These are phyloP conservation scores for Hypoxylon cercidicola DNA, from an alignment of 495 filamentous ascomycete species.

Conservation along the genomic window DNA sequence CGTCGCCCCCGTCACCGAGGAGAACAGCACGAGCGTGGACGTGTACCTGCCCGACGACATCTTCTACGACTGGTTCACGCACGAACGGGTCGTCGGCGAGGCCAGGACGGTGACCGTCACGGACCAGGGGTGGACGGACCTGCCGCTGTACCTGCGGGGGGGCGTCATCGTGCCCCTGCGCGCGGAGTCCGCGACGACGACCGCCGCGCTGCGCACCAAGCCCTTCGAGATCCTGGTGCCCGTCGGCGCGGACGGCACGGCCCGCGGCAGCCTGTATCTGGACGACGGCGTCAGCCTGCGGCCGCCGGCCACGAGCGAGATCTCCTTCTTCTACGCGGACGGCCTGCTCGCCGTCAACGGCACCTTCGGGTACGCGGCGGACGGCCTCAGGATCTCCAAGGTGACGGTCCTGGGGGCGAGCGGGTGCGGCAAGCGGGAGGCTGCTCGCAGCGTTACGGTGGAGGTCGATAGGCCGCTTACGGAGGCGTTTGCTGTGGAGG, in stretches of 20 bases:
- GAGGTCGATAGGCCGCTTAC: constrained; percentile 30
- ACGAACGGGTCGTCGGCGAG: constrained; percentile 64
- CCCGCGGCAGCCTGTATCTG: constrained; percentile 62
- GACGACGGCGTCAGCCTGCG: constrained; percentile 69
- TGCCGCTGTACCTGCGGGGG: constrained; percentile 78
- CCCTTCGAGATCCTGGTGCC: constrained; percentile 78
- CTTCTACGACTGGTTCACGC: constrained; percentile 83
- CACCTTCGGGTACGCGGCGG: constrained; percentile 60
- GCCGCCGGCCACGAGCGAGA: constrained; percentile 58
- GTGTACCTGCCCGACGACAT: constrained; percentile 79
- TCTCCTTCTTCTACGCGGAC: constrained; percentile 64
- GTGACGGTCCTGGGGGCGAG: constrained; percentile 64
- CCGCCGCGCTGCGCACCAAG: constrained; percentile 70
- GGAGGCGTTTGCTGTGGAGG: constrained; percentile 36
- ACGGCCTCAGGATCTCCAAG: constrained; percentile 62
- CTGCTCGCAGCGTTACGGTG: constrained; percentile 19
- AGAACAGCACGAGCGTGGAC: constrained; percentile 70
- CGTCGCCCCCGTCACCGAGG: constrained; percentile 75
- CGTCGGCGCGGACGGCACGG: constrained; percentile 59
- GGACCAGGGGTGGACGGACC: constrained; percentile 68
- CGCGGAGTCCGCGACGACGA: constrained; percentile 71
- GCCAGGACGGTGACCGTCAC: constrained; percentile 63
- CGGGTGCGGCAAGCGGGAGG: constrained; percentile 8
- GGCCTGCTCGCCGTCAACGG: constrained; percentile 63
- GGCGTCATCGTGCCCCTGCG: constrained; percentile 76